phyloP scores from a whole-genome alignment of 1,284 basidiomycete genomes.

The Anthracocystis panici-leucophaei region DNA sequence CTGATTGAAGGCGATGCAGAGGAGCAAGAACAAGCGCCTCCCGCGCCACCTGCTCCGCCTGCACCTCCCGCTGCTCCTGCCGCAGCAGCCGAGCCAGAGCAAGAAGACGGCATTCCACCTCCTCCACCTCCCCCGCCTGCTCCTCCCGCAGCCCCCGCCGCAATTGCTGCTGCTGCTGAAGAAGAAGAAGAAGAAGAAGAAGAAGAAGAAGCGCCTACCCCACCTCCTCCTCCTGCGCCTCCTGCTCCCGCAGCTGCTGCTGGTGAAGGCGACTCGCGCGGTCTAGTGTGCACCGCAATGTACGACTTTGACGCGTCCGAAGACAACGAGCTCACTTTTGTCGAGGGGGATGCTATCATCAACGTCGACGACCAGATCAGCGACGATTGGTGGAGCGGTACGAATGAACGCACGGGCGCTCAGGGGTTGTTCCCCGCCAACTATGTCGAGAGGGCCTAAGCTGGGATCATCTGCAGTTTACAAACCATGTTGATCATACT shows the following conservation, averaged over 20 bases:
- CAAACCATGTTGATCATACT: too few species aligned
- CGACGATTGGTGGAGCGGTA: conserved; percentile 69
- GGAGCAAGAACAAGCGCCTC: conserved; percentile 24
- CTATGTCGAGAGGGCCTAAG: conserved; percentile 53
- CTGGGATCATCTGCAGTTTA: too few species aligned
- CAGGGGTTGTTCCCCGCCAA: conserved; percentile 73
- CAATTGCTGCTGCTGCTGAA: conserved; percentile 16
- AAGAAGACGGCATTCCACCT: conserved; percentile 71
- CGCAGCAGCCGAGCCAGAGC: conserved; percentile 18
- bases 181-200: conserved; percentile 7
- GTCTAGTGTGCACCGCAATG: conserved; percentile 58
- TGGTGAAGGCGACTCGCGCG: conserved; percentile 2
- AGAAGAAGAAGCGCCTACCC: conserved; percentile 13
- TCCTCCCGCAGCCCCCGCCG: conserved; percentile 34
- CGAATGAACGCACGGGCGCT: conserved; percentile 66
- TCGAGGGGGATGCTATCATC: conserved; percentile 65
- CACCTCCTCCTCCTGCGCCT: conserved; percentile 36
- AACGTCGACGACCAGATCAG: conserved; percentile 66
- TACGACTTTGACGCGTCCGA: conserved; percentile 69
- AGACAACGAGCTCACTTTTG: conserved; percentile 66
- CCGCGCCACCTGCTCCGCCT: conserved; percentile 41
- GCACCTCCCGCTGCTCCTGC: conserved; percentile 22
- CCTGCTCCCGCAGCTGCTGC: conserved; percentile 15
- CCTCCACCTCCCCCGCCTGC: conserved; percentile 64
- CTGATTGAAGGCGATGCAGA: conserved; percentile 44